Percentiles rank a stretch among this genome's conserved stretches.
These are phyloP conservation scores for Venturia oleaginea DNA, from an alignment of 2,329 filamentous ascomycete species.

Conservation along the genomic window DNA sequence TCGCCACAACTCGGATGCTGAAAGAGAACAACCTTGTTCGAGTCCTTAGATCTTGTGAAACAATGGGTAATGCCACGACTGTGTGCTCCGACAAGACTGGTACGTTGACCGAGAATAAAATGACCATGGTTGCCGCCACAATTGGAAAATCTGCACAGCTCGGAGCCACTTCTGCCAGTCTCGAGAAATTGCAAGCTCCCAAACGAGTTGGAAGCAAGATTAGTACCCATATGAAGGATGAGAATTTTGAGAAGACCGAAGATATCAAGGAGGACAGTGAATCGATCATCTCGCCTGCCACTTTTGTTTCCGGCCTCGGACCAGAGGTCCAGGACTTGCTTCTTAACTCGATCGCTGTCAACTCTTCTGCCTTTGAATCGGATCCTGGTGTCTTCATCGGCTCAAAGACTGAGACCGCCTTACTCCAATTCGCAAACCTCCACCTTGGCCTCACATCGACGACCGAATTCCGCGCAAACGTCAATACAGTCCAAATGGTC, in stretches of 20 bases:
- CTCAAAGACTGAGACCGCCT: slow-evolving; percentile 69
- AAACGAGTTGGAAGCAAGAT: slow-evolving; percentile 1
- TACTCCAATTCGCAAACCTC: slow-evolving; percentile 59
- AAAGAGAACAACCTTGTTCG: slow-evolving; percentile 63
- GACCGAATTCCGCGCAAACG: slow-evolving; percentile 52
- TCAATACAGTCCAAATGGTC: slow-evolving; percentile 46
- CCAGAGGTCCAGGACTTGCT: slow-evolving; percentile 9
- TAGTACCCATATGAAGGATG: background rate
- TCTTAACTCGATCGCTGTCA: slow-evolving; percentile 44
- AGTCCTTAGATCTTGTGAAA: slow-evolving; percentile 57
- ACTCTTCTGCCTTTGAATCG: slow-evolving; percentile 61
- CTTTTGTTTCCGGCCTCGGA: background rate
- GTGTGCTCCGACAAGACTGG: slow-evolving; percentile 77
- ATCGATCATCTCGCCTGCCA: background rate
- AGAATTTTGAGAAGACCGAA: background rate
- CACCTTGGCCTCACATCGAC: slow-evolving; percentile 56
- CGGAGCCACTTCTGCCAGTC: background rate
- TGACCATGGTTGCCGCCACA: slow-evolving; percentile 67
- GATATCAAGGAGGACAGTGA: background rate
- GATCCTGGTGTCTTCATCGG: slow-evolving; percentile 60
- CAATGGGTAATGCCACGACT: slow-evolving; percentile 63
- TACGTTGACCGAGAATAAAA: slow-evolving; percentile 65
- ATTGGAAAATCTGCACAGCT: slow-evolving; percentile 26
- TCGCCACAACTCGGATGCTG: slow-evolving; percentile 58
- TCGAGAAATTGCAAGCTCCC: background rate